Evolutionary conservation across 129 eudicot species (phyloP).

Genomic region (Artemisia annua): DNA sequence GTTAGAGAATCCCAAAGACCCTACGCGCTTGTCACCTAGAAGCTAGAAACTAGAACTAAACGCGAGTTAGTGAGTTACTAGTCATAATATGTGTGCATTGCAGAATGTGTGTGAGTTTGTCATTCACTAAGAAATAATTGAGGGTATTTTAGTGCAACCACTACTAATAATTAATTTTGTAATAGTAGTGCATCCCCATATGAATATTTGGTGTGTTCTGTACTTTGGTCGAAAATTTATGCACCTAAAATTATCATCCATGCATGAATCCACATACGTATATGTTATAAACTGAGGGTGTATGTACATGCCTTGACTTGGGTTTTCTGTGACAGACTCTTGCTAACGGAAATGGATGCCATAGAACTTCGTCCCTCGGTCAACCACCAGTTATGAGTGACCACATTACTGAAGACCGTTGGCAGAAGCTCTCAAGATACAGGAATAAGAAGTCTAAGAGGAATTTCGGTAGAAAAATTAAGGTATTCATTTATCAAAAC

Average conservation of each 20-base stretch:
- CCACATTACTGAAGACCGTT: constrained; percentile 49
- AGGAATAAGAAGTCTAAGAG: constrained; percentile 81
- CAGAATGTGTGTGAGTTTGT: too few species aligned
- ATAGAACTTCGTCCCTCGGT: constrained; percentile 13
- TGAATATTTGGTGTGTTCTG: too few species aligned
- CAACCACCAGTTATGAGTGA: constrained; percentile 25
- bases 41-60: too few species aligned
- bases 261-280: not conserved
- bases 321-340: constrained; percentile 34
- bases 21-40: too few species aligned
- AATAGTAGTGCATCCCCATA: not conserved
- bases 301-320: too few species aligned
- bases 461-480: constrained; percentile 88
- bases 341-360: constrained; percentile 17
- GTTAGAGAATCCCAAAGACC: too few species aligned
- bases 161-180: too few species aligned
- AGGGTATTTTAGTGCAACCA: too few species aligned
- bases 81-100: too few species aligned
- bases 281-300: not conserved
- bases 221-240: too few species aligned
- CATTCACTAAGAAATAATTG: too few species aligned
- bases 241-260: not conserved
- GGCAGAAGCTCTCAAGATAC: constrained; percentile 91
- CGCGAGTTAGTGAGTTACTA: too few species aligned
- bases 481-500: constrained; percentile 44